Percentiles rank a stretch among this genome's conserved stretches.
These are phyloP conservation scores for Teratosphaeria nubilosa DNA, from an alignment of 2,329 filamentous ascomycete genomes.

Conservation along the genomic window DNA sequence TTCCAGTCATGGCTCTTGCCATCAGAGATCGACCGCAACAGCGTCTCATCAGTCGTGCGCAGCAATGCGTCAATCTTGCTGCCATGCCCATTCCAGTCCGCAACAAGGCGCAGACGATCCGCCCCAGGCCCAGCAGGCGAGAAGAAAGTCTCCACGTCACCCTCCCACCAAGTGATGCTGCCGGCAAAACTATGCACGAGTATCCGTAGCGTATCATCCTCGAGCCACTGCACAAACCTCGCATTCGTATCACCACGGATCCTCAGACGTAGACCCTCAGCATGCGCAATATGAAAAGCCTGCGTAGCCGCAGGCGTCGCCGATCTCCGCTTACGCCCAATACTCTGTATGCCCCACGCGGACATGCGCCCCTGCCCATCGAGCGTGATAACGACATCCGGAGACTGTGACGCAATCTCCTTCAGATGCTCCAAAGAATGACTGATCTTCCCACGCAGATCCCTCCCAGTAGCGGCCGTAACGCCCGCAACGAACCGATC, in stretches of 20 bases:
- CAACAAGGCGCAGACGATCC: conserved; percentile 9
- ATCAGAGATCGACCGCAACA: conserved; percentile 1
- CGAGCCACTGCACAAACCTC: conserved; percentile 18
- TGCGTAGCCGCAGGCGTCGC: conserved; percentile 37
- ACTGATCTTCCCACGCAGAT: conserved; percentile 41
- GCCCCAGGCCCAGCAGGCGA: conserved; percentile 44
- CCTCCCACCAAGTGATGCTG: conserved; percentile 70
- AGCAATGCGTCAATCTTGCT: not conserved
- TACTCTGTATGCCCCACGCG: conserved; percentile 83
- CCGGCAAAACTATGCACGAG: conserved; percentile 80
- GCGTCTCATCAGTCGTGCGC: not conserved
- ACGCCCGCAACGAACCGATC: conserved; percentile 63
- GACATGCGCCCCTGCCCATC: conserved; percentile 81
- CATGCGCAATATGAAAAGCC: conserved; percentile 78
- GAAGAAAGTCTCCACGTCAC: conserved; percentile 67
- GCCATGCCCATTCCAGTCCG: conserved; percentile 11
- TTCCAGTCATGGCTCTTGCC: conserved; percentile 3
- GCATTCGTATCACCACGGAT: conserved; percentile 10
- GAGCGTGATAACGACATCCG: conserved; percentile 78
- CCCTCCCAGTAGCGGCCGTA: conserved; percentile 43
- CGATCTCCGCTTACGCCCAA: conserved; percentile 55
- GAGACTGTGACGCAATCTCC: conserved; percentile 71
- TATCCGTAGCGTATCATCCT: conserved; percentile 34
- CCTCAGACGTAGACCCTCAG: conserved; percentile 44
- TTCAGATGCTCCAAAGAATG: conserved; percentile 75